phyloP scores from a whole-genome alignment of 1,139 yeast species.

The Yamadazyma friedrichii region DNA sequence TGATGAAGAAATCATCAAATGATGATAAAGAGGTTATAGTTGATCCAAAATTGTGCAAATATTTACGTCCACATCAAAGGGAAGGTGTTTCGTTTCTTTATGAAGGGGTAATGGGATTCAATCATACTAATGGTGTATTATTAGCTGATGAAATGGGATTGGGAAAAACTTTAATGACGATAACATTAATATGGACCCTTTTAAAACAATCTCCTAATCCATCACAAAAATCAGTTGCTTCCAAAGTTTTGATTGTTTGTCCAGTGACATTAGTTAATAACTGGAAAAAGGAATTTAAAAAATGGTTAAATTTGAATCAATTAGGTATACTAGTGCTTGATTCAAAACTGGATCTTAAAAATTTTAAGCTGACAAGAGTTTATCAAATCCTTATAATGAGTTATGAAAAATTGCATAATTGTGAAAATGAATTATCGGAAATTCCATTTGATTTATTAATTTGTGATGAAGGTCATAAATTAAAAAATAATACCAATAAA shows the following conservation, averaged over 20 bases:
- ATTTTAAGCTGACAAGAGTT: slow-evolving; percentile 67
- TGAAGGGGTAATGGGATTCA: slow-evolving; percentile 74
- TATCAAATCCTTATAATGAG: slow-evolving; percentile 85
- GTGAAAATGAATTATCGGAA: slow-evolving; percentile 52
- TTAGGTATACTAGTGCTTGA: slow-evolving; percentile 58
- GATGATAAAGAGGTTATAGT: slow-evolving; percentile 55
- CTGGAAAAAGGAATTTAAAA: slow-evolving; percentile 85
- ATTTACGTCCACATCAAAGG: slow-evolving; percentile 76
- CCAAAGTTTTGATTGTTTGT: slow-evolving; percentile 75
- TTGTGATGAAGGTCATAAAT: slow-evolving; percentile 94
- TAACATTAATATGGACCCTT: slow-evolving; percentile 80
- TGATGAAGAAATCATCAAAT: slow-evolving; percentile 9
- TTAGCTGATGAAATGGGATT: slow-evolving; percentile 98
- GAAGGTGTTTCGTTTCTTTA: slow-evolving; percentile 82
- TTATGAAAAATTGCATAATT: slow-evolving; percentile 72
- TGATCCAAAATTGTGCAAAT: slow-evolving; percentile 60
- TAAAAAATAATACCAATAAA: slow-evolving; percentile 71
- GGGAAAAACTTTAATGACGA: slow-evolving; percentile 90
- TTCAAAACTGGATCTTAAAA: slow-evolving; percentile 51
- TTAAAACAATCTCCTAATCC: slow-evolving; percentile 66
- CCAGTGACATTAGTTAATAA: slow-evolving; percentile 88
- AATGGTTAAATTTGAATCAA: slow-evolving; percentile 79
- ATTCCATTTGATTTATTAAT: slow-evolving; percentile 68
- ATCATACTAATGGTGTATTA: slow-evolving; percentile 64
- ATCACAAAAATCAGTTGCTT: slow-evolving; percentile 32